Conservation (phyloP, 345 rosid genomes). For the Tarenaya hassleriana region DNA sequence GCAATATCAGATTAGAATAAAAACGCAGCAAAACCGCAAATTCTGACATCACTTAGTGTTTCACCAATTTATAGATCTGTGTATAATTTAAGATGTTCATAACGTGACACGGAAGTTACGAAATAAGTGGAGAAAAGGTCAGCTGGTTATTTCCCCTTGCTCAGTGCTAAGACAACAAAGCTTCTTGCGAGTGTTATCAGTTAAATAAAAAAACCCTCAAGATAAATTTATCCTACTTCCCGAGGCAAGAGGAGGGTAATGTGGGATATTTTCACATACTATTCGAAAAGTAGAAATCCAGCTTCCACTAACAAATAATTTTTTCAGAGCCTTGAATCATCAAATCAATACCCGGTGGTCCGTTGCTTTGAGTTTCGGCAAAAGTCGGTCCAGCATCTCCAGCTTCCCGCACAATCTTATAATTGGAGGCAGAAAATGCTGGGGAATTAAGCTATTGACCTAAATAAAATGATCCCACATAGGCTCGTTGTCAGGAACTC, state of each 20-base stretch:
- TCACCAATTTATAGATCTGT: too few relatives aligned
- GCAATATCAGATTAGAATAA: slow-evolving; percentile 13
- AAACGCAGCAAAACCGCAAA: slow-evolving; percentile 11
- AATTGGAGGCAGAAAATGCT: slow-evolving; percentile 74
- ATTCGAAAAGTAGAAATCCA: not conserved
- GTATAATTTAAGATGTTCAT: too few relatives aligned
- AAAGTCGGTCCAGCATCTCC: slow-evolving; percentile 88
- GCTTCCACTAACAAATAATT: slow-evolving; percentile 1
- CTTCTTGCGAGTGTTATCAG: not conserved
- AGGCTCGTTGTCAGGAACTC: slow-evolving; percentile 12
- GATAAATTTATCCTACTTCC: not conserved
- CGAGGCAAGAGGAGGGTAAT: not conserved
- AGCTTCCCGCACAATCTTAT: slow-evolving; percentile 90
- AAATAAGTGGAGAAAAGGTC: not conserved
- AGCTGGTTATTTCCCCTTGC: not conserved
- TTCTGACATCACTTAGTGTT: slow-evolving; percentile 7
- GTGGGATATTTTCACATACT: slow-evolving; percentile 5
- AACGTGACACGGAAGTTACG: not conserved
- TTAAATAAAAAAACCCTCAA: not conserved
- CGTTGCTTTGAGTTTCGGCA: slow-evolving; percentile 85
- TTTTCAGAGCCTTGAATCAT: not conserved
- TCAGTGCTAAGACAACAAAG: not conserved
- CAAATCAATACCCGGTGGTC: slow-evolving; percentile 73
- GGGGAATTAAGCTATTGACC: slow-evolving; percentile 69
- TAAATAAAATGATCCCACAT: slow-evolving; percentile 26